Evolutionary conservation across 768 basidiomycete genomes (phyloP), one percentile per base, ranked within the genome.

Genomic region (Mycena galericulata): DNA sequence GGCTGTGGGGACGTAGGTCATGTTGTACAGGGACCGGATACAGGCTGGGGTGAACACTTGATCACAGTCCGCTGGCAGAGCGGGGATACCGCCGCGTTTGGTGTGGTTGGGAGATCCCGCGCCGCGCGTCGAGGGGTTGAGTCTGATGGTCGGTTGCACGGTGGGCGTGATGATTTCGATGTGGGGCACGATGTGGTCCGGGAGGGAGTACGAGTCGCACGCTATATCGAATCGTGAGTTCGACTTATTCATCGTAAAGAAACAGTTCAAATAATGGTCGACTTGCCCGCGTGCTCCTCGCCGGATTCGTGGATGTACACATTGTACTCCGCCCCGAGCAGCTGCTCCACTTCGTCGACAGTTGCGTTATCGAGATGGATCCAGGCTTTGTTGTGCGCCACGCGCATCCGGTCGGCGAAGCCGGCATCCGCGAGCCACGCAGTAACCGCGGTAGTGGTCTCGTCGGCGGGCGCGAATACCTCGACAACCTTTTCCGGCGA

Each of bases 91-190:
- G 12, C 66, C 54, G 20, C 73, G 67, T 22, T 73, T 70, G 8
- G 10, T 43, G 30, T 32, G 46, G n/a, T 55, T 32, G 17, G 7
- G 27, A 14, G 62, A 41, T 3, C 29, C 18, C 11, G 7, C 4
- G 8, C 38, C 26, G 14, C 56, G 46, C n/a, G 41, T 3, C 5
- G 53, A 30, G 4, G 32, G 43, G 17, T 45, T 40, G 12, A 76
- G 55, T 20, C 72, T 76, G 34, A 75, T 56, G 50, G 75, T 72
- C 12, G 76, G 76, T 27, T 81, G 76, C 2, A 82, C 73, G 4
- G 80, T 80, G 14, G 81, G 81, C n/a, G 73, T 78, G 10, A 82
- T 75, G 43, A 80, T 69, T 53, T 82, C 81, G 29, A 82, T 72
- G 45, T 79, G 76, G 2, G 72, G 67, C 2, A 67, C 71, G 14